A percentile compares a stretch with the other conserved stretches of the same genome.
Evolutionary conservation across 441 rosid species (phyloP).

Genomic region (Pelargonium hybrid): DNA sequence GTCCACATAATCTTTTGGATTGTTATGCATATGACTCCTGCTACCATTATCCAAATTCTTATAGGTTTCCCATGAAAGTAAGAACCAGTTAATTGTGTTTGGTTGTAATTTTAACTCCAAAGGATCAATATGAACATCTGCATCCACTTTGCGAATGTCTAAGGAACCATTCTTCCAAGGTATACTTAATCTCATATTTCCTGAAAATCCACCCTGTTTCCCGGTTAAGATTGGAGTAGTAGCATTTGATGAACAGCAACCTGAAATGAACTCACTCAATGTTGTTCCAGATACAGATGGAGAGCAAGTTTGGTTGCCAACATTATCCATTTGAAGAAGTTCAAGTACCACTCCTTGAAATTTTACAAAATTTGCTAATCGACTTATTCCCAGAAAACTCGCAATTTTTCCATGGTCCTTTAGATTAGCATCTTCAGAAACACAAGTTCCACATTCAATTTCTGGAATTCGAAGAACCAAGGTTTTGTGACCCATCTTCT

Average conservation of each 20-base stretch:
- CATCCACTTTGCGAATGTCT: constrained; percentile 82
- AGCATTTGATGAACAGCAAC: constrained; percentile 24
- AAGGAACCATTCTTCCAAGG: constrained; percentile 95
- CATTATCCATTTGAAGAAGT: constrained; percentile 52
- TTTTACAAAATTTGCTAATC: constrained; percentile 55
- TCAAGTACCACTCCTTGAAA: constrained; percentile 78
- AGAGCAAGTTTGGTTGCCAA: constrained; percentile 26
- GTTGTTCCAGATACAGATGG: constrained; percentile 23
- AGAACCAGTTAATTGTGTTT: constrained; percentile 56
- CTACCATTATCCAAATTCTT: constrained; percentile 29
- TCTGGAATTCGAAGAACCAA: constrained; percentile 69
- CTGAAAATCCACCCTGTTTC: constrained; percentile 70
- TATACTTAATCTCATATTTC: constrained; percentile 71
- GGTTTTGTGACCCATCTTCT: constrained; percentile 29
- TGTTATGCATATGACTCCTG: constrained; percentile 17
- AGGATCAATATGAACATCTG: constrained; percentile 69
- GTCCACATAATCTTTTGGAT: constrained; percentile 36
- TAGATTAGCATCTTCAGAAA: constrained; percentile 45
- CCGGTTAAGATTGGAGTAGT: constrained; percentile 54
- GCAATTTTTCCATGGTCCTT: constrained; percentile 30
- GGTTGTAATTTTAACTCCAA: constrained; percentile 69
- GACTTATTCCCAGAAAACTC: constrained; percentile 62
- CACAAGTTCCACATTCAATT: constrained; percentile 65
- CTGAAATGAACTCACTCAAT: constrained; percentile 22
- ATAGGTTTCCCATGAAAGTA: constrained; percentile 47